Percentiles rank a stretch among this genome's conserved stretches.
These are phyloP conservation scores for Cyphellophora europaea DNA, from an alignment of 2,329 filamentous ascomycete genomes.

Conservation along the genomic window DNA sequence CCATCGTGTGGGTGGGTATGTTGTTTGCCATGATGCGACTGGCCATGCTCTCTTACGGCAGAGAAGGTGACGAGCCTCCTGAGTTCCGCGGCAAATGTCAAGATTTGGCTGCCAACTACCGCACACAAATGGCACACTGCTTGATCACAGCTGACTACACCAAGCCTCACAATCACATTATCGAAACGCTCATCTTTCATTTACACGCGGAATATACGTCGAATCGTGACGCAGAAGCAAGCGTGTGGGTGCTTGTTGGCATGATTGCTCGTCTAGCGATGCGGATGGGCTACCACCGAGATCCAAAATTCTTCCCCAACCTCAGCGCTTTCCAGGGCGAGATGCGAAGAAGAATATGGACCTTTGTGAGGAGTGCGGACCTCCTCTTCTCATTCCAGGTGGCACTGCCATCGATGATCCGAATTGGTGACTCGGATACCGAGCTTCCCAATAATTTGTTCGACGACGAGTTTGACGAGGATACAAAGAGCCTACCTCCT, in stretches of 20 bases:
- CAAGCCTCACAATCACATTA: slow-evolving; percentile 48
- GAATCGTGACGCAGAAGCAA: slow-evolving; percentile 50
- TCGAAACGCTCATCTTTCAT: slow-evolving; percentile 54
- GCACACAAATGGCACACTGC: slow-evolving; percentile 53
- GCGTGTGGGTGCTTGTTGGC: slow-evolving; percentile 50
- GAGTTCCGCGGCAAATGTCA: slow-evolving; percentile 50
- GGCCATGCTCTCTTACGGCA: slow-evolving; percentile 52
- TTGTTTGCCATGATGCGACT: slow-evolving; percentile 57
- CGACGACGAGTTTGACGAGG: slow-evolving; percentile 56
- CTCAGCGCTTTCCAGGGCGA: slow-evolving; percentile 54
- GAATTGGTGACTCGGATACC: slow-evolving; percentile 55
- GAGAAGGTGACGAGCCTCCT: slow-evolving; percentile 53
- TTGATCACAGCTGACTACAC: slow-evolving; percentile 55
- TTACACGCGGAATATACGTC: slow-evolving; percentile 52
- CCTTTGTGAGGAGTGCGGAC: slow-evolving; percentile 49
- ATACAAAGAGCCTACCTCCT: slow-evolving; percentile 45
- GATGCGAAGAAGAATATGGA: slow-evolving; percentile 42
- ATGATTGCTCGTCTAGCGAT: slow-evolving; percentile 54
- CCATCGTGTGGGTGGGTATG: slow-evolving; percentile 53
- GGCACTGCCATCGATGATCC: slow-evolving; percentile 58
- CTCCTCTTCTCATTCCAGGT: slow-evolving; percentile 58
- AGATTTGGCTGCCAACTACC: slow-evolving; percentile 34
- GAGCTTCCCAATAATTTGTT: slow-evolving; percentile 51
- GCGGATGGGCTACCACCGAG: slow-evolving; percentile 57
- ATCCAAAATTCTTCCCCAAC: slow-evolving; percentile 49